Evolutionary conservation across 164 flowering plant genomes (phyloP).

Genomic region (Chimonanthus praecox): DNA sequence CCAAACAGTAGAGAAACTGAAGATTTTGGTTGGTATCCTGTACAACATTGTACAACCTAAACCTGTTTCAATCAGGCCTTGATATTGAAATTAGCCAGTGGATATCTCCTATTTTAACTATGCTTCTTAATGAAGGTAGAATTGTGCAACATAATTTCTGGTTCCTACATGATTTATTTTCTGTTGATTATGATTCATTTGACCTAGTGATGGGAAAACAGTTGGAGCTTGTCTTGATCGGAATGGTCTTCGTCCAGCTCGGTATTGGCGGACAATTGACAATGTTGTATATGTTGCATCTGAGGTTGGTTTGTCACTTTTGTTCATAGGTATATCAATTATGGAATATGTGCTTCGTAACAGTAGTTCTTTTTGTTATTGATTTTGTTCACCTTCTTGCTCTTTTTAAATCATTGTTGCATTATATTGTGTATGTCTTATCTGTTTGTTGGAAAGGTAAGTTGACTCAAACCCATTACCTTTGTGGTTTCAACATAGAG

Average conservation of each 20-base stretch:
- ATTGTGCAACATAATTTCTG: neutral
- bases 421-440: too few relatives aligned
- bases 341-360: neutral
- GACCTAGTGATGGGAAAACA: slow-evolving; percentile 90
- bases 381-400: neutral
- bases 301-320: slow-evolving; percentile 54
- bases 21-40: neutral
- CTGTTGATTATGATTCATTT: slow-evolving; percentile 6
- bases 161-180: neutral
- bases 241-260: slow-evolving; percentile 99
- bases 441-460: too few relatives aligned
- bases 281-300: slow-evolving; percentile 99
- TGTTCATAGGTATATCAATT: neutral
- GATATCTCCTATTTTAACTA: too few relatives aligned
- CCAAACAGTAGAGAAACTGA: neutral
- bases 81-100: too few relatives aligned
- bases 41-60: neutral
- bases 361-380: neutral
- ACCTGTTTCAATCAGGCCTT: neutral
- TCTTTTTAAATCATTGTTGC: neutral
- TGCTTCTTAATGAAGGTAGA: neutral
- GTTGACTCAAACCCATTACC: too few relatives aligned
- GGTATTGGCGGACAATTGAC: slow-evolving; percentile 96
- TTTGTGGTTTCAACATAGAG: too few relatives aligned
- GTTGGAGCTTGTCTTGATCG: slow-evolving; percentile 99